Base-by-base conservation (phyloP, 2,329 filamentous ascomycete genomes). In the Akanthomyces lecanii region DNA sequence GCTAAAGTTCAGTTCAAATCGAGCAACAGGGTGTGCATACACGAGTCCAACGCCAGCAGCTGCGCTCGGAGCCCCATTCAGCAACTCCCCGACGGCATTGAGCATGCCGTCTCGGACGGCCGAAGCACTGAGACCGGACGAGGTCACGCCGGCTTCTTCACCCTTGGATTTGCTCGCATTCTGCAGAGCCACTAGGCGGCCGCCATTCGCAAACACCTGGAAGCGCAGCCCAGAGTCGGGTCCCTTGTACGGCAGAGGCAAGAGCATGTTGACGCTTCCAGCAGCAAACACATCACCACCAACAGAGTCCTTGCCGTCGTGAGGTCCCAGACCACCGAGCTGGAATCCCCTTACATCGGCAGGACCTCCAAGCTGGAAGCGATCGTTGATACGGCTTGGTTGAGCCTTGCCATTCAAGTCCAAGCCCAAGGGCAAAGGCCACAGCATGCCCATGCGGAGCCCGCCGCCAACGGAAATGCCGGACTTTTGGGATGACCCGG, bases 1-100 rank as follows among this genome's bases (percentile, higher is more conserved):
- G 69, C 90, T 92, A 74, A 99, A 97, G 77, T 99, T 99, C 68
- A 99, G 81, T 79, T 99, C 95, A 67, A 99, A 97, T 62, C 95
- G 81, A 12, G 95, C 95, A 23, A 94, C 89, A 0, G 93, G 93
- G 71, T 98, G 94, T 4, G 93, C 95, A 73, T 99, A 99, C 1
- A 99, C 93, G 25, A 99, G 79, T 0, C 95, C 95, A 14, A 97
- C 78, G 30, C 95, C 95, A 1, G 92, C 94, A 2, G 94, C 89
- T 40, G 92, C 81, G 73, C 91, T 97, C 0, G 95, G 95, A 33
- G 92, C 76, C 4, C 91, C 92, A 60, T 87, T 89, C 23, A 82
- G 79, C 18, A 98, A 77, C 65, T 94, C 89, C 5, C 80, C 81
- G 14, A 96, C 71, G 0, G 93, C 92, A 38, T 77, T 76, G 16